Conservation (phyloP, 345 rosid species). For the Bruguiera parviflora region DNA sequence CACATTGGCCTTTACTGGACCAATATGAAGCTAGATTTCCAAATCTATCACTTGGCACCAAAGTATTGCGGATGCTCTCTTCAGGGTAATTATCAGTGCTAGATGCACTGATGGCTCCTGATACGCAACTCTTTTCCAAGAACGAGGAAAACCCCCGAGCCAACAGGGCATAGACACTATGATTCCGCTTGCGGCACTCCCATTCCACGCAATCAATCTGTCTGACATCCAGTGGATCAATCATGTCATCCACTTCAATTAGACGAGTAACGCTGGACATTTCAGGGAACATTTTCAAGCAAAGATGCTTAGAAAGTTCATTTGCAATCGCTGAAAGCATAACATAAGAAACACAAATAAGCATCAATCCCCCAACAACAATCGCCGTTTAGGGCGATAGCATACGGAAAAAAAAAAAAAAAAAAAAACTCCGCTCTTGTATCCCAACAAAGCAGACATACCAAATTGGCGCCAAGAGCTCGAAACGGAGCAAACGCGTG, state of each 20-base stretch:
- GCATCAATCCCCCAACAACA: background rate
- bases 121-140: conserved; percentile 25
- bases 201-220: conserved; percentile 18
- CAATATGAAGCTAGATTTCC: conserved; percentile 33
- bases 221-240: conserved; percentile 18
- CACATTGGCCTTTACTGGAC: conserved; percentile 40
- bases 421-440: background rate
- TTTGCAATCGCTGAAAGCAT: conserved; percentile 30
- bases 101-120: conserved; percentile 37
- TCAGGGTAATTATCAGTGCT: conserved; percentile 44
- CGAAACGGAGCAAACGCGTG: conserved; percentile 30
- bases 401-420: background rate
- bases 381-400: background rate
- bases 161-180: conserved; percentile 36
- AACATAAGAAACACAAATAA: background rate
- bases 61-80: conserved; percentile 36
- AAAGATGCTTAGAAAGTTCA: conserved; percentile 30
- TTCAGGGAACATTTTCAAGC: conserved; percentile 33
- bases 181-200: conserved; percentile 25
- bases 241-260: conserved; percentile 22
- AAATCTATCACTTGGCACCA: conserved; percentile 34
- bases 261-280: conserved; percentile 10
- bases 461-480: conserved; percentile 30
- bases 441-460: background rate
- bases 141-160: conserved; percentile 30